Evolutionary conservation across 2,329 filamentous ascomycete genomes (phyloP), one percentile per base, ranked within the genome.

Genomic region (Thielaviopsis populi): DNA sequence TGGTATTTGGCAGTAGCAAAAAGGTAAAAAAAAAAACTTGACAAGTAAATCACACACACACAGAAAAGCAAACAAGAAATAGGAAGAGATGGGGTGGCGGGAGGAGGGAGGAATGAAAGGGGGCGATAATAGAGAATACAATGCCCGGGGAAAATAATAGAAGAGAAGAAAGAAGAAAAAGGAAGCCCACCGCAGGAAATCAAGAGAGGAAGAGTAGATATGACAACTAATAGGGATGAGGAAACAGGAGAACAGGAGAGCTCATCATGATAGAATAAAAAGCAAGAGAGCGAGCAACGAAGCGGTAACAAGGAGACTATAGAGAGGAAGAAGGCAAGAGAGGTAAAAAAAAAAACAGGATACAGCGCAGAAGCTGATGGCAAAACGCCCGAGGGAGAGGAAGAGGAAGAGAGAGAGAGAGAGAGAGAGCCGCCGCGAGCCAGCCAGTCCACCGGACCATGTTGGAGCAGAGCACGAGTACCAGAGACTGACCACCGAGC

Each of bases 101-200:
- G 53, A 27, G 37, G 19, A 37, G 30, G 8, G 30, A 10, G 15
- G 17, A 30, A 27, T 10, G 30, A 30, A 33, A 41, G 53, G 19
- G 15, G 19, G 46, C 19, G 50, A 40, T 19, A 58, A 27, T 58
- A 27, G 43, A 43, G 27, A 17, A 41, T 42, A 7, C 48, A 37
- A 19, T 50, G 19, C 24, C 11, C 46, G 27, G 24, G 46, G 33
- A 48, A n/a, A 27, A 48, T 37, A 40, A 33, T 54, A 41, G 53
- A 50, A 41, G 30, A 61, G 13, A 61, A n/a, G 58, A 66, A 64
- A 67, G 66, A 61, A 68, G 67, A 68, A 67, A 68, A 66, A 63
- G 43, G 67, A 70, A 69, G 66, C 71, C 24, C 72, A 71, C 71
- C 42, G 50, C 22, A 46, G 5, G 33, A 30, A 63, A 22, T 24